Evolutionary conservation across 805 yeast genomes (phyloP), one percentile per base, ranked within the genome.

Genomic region (Torulaspora indica): DNA sequence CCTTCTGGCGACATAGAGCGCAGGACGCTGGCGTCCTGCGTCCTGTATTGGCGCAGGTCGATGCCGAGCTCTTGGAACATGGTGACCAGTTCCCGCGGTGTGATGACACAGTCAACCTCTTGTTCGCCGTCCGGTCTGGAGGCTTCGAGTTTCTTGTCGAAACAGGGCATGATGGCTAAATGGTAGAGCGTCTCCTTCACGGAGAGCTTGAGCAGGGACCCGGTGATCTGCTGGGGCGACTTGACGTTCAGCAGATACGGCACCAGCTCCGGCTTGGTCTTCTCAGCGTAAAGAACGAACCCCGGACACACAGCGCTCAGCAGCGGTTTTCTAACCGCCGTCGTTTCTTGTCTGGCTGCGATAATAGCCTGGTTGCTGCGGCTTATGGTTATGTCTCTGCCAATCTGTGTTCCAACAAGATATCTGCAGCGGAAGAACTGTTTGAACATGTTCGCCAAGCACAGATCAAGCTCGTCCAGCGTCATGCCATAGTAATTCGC

Each of bases 201-300:
- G 18, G 80, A 58, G 13, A 72, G 63, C 61, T 90, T 90, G 40
- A 91, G 63, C 17, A 90, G 53, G 14, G 79, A 70, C 0, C 98
- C 98, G 0, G 97, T 87, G 40, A 91, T 83, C 61, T 88, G 97
- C 66, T 91, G 98, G 3, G 98, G 95, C 0, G 96, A 86, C 57
- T 87, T 86, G 34, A 85, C 83, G 28, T 75, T 74, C 9, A 95
- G 78, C 47, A 93, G 60, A 46, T 74, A 70, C 0, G 90, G 84
- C 12, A 89, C 66, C 8, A 93, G 69, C 51, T 85, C 81, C 0
- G 96, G 95, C 61, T 91, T 96, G 0, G 98, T 90, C 70, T 93
- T 93, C 54, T 93, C 98, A 0, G 91, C 95, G 58, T 93, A 93
- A 22, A 93, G 72, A 0, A 93, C 93, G 88, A 96, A 93, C 0